Evolutionary conservation across 169 alveolate genomes (phyloP).

Genomic region (Perkinsus marinus): DNA sequence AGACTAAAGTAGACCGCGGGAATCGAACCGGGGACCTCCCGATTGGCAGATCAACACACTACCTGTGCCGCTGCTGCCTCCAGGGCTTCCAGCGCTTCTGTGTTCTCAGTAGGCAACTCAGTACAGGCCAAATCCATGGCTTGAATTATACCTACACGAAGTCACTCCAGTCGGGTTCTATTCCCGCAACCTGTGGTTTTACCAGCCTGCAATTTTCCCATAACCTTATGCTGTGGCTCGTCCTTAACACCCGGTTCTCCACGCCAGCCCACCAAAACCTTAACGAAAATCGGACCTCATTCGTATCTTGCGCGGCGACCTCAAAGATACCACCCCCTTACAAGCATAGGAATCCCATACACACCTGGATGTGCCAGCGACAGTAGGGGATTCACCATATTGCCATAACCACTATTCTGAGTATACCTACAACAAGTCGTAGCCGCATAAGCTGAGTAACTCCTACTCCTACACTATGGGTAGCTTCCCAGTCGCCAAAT

Average conservation of each 20-base stretch:
- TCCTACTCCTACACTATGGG: constrained; percentile 35
- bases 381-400: constrained; percentile 47
- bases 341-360: constrained; percentile 45
- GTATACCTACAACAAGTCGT: constrained; percentile 1
- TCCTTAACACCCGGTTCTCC: constrained; percentile 61
- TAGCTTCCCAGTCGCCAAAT: constrained; percentile 41
- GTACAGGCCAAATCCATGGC: constrained; percentile 42
- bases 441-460: background rate
- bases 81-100: constrained; percentile 37
- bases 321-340: background rate
- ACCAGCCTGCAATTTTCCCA: constrained; percentile 21
- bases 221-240: constrained; percentile 52
- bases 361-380: constrained; percentile 46
- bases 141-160: constrained; percentile 8
- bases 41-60: background rate
- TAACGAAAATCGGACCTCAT: background rate
- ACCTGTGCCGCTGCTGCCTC: constrained; percentile 13
- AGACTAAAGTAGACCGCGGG: background rate
- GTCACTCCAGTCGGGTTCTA: background rate
- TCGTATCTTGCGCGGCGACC: background rate
- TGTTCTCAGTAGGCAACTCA: constrained; percentile 41
- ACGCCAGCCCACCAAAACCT: constrained; percentile 52
- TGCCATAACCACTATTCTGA: constrained; percentile 54
- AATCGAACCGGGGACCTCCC: background rate
- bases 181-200: background rate